Evolutionary conservation across 306 rosid species (phyloP), one percentile per base, ranked within the genome.

Genomic region (Lithocarpus polystachyus): DNA sequence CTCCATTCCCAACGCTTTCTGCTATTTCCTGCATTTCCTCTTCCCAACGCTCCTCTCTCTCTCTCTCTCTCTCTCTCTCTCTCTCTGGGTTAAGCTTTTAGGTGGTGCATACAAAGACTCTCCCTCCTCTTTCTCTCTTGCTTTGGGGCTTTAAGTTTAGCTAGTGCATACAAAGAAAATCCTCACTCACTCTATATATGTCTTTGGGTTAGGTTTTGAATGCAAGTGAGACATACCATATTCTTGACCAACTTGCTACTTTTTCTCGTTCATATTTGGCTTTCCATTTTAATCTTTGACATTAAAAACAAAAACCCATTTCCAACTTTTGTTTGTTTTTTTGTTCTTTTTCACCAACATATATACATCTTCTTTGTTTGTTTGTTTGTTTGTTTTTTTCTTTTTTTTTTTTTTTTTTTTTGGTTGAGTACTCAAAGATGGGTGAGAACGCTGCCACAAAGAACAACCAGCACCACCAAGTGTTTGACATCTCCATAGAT

Each of bases 401-500:
- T 23, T 19, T n/a, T 75, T 31, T 29, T 29, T 29, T 29, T 28
- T 23, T 19, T 74, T 29, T 31, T 35, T 35, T 37, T 40, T 37
- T 37, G 2, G 12, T 40, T 40, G 45, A 8, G 11, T 20, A 31
- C 71, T 20, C 68, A 51, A 81, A 77, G 68, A 88, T 88, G 92
- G 31, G 80, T 71, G 77, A 62, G 83, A 83, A 64, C 59, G 65
- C 75, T 78, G 74, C 72, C 72, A 69, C 84, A 45, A 54, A 28
- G n/a, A 79, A 67, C 60, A 54, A 31, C 33, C 31, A 35, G 24
- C 31, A 72, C 60, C 61, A 73, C 68, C 87, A 82, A 80, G 82
- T 57, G 24, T 77, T 88, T 71, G 85, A 53, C 74, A 3, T 88
- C 1, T 59, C 82, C 76, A 71, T 35, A 11, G 86, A 71, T 5